A percentile compares a stretch with the other conserved stretches of the same genome.
These are phyloP conservation scores for Wilhelminamyces savonicus DNA, from an alignment of 805 yeast species.

Conservation along the genomic window DNA sequence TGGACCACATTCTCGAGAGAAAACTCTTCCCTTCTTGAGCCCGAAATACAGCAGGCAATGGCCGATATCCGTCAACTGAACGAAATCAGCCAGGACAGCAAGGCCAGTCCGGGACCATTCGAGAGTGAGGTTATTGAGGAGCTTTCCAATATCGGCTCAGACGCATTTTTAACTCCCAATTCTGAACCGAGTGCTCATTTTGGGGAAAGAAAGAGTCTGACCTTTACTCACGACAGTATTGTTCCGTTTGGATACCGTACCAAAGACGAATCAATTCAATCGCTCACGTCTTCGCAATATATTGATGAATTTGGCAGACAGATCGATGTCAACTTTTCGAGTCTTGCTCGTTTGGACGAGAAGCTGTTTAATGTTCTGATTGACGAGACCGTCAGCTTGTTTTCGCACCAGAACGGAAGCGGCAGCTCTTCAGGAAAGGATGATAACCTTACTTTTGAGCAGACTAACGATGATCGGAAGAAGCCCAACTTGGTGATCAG, in stretches of 20 bases:
- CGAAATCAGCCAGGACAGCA: conserved; percentile 1
- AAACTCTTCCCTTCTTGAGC: conserved; percentile 16
- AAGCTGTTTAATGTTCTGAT: background rate
- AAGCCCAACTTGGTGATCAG: background rate
- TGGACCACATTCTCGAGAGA: conserved; percentile 20
- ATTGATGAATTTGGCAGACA: conserved; percentile 20
- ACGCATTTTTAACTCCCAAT: conserved; percentile 1
- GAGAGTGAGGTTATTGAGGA: conserved; percentile 1
- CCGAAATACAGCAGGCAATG: conserved; percentile 14
- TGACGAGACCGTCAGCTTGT: background rate
- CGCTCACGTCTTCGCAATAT: conserved; percentile 20
- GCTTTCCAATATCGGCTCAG: conserved; percentile 1
- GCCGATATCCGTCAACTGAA: conserved; percentile 9
- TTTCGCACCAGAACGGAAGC: too few species aligned
- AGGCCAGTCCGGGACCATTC: background rate
- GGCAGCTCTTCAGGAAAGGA: too few species aligned
- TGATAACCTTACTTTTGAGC: background rate
- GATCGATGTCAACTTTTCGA: conserved; percentile 13
- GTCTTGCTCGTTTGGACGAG: background rate
- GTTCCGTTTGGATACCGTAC: conserved; percentile 3
- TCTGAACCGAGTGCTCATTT: too few species aligned
- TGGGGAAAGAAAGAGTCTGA: too few species aligned
- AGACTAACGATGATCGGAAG: background rate
- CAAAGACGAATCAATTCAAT: conserved; percentile 14
- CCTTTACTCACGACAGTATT: conserved; percentile 7